Evolutionary conservation across 768 basidiomycete genomes (phyloP).

Genomic region (Phaffia australis): DNA sequence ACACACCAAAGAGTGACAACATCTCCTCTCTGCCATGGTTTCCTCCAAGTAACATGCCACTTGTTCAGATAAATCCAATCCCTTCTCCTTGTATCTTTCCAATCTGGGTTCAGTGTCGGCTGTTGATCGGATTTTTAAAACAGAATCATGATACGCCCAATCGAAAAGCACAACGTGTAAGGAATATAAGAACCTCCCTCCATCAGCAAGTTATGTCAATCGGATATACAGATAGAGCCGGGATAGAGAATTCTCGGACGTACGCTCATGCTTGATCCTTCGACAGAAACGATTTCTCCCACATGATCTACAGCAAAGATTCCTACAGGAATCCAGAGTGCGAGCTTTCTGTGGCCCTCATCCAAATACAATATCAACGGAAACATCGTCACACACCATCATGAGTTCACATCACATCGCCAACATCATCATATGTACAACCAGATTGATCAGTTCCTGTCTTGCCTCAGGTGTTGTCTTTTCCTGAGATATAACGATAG

Average conservation of each 20-base stretch:
- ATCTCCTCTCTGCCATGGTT: slow-evolving; percentile 20
- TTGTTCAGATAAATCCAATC: slow-evolving; percentile 24
- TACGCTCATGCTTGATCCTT: slow-evolving; percentile 20
- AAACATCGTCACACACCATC: background rate
- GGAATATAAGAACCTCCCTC: slow-evolving; percentile 4
- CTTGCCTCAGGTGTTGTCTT: too few relatives aligned
- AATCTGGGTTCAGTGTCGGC: slow-evolving; percentile 21
- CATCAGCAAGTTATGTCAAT: too few relatives aligned
- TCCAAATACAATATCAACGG: background rate
- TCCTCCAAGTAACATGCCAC: slow-evolving; percentile 9
- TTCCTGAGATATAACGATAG: too few relatives aligned
- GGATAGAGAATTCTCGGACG: background rate
- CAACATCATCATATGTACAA: background rate
- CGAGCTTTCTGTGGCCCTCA: background rate
- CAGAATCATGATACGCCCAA: background rate
- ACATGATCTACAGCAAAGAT: slow-evolving; percentile 12
- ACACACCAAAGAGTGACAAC: slow-evolving; percentile 23
- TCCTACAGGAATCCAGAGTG: slow-evolving; percentile 6
- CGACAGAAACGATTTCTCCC: slow-evolving; percentile 18
- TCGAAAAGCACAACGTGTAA: background rate
- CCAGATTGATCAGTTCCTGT: background rate
- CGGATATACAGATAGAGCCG: too few relatives aligned
- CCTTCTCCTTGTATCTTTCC: background rate
- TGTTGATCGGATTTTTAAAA: too few relatives aligned
- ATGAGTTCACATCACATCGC: background rate